Conservation (phyloP, 441 rosid genomes). For the Gossypium schwendimanii region DNA sequence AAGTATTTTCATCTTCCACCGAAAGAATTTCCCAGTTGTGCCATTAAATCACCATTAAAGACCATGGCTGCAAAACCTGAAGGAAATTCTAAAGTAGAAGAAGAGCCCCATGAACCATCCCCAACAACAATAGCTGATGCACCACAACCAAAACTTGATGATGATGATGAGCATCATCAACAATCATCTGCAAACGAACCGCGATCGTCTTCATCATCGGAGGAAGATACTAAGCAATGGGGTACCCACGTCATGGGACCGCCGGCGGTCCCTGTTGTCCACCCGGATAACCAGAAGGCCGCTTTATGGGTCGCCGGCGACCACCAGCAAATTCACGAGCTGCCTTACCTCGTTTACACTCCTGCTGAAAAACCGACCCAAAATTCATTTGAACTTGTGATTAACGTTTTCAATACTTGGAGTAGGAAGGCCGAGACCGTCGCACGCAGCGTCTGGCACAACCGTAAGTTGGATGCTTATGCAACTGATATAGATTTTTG, state of each 20-base stretch:
- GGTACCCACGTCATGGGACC: conserved; percentile 79
- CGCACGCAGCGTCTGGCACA: conserved; percentile 79
- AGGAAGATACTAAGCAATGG: conserved; percentile 57
- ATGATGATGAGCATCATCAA: not conserved
- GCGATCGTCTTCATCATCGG: conserved; percentile 11
- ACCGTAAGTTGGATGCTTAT: conserved; percentile 34
- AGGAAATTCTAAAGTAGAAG: not conserved
- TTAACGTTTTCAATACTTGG: conserved; percentile 66
- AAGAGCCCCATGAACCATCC: conserved; percentile 4
- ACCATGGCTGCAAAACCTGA: conserved; percentile 19
- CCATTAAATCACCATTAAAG: not conserved
- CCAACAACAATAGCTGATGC: not conserved
- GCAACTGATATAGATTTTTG: not conserved
- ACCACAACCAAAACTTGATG: not conserved
- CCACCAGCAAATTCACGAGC: conserved; percentile 38
- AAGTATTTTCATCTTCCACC: not conserved
- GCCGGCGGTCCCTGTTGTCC: conserved; percentile 62
- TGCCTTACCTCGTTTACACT: conserved; percentile 53
- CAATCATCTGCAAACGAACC: not conserved
- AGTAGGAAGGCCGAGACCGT: conserved; percentile 63
- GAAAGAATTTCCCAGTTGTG: not conserved
- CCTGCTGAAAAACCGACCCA: conserved; percentile 45
- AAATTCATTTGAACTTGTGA: conserved; percentile 59
- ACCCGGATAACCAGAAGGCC: conserved; percentile 74
- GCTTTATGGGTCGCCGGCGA: conserved; percentile 62